Conservation (phyloP, 805 yeast genomes). For the Komagataella phaffii region DNA sequence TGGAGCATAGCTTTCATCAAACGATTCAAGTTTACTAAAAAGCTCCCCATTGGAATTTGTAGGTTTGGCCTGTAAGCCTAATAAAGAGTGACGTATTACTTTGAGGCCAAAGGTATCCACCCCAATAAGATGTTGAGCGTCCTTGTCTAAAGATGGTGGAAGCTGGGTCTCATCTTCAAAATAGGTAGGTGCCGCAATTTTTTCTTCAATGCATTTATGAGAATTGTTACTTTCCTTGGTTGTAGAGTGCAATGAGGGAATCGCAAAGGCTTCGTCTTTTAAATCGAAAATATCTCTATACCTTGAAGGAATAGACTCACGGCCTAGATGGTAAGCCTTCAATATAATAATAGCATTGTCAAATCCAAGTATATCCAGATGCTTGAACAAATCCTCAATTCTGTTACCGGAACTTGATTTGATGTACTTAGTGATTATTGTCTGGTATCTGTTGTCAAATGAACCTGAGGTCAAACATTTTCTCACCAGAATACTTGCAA, state of each 20-base stretch:
- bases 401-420: conserved; percentile 6
- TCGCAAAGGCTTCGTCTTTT: background rate
- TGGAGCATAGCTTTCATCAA: conserved; percentile 6
- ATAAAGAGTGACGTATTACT: conserved; percentile 61
- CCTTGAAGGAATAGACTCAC: conserved; percentile 12
- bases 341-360: conserved; percentile 24
- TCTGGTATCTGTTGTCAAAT: background rate
- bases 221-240: background rate
- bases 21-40: background rate
- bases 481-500: background rate
- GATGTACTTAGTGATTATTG: background rate
- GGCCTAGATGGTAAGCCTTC: conserved; percentile 14
- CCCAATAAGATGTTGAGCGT: conserved; percentile 39
- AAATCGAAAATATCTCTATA: conserved; percentile 11
- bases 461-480: background rate
- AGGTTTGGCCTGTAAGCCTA: conserved; percentile 26
- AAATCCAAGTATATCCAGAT: conserved; percentile 32
- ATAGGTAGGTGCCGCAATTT: background rate
- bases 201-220: background rate
- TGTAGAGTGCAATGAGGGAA: background rate
- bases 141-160: conserved; percentile 27
- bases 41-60: conserved; percentile 11
- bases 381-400: conserved; percentile 21
- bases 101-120: conserved; percentile 72
- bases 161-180: background rate